Evolutionary conservation across 352 stramenopile species (phyloP), one percentile per base, ranked within the genome.

Genomic region (Phytophthora hybrid): DNA sequence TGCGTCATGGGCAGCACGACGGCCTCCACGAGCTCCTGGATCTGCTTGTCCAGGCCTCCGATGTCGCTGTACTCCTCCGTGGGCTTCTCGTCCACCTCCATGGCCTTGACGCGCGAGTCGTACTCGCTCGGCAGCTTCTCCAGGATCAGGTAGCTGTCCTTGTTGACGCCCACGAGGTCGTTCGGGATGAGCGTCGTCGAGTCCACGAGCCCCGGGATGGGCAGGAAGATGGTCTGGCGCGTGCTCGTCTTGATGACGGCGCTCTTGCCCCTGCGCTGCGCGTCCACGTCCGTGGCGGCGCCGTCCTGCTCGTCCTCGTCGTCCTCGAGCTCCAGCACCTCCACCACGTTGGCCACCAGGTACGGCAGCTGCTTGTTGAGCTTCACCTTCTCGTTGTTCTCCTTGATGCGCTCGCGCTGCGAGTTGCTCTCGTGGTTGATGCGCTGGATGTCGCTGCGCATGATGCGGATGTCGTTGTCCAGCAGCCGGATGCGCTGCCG

Each of bases 361-460:
- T 99, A 99, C 23, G 98, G 98, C 56, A 99, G 79, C 82, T 99
- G 97, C 78, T 99, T 99, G 86, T 99, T 99, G 29, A 99, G 81
- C 83, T 99, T 99, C 69, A 99, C 96, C 78, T 99, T 99, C 78
- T 99, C 98, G 81, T 98, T 98, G 84, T 99, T 99, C 75, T 99
- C 97, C 71, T 98, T 98, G 81, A 99, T 99, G 18, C 95, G 88
- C 59, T 99, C 96, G 18, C 82, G 85, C 76, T 99, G 97, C 65
- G 87, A 92, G 59, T 97, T 92, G 69, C 87, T 97, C 79, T 99
- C 97, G 84, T 99, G 97, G 67, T 97, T 97, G 66, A 99, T 99
- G 62, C 96, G 89, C 74, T 98, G 94, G 66, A 99, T 97, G 79
- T 99, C 97, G 47, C 88, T 98, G 53, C 95, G 93, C 96, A 99